phyloP scores from a whole-genome alignment of 352 stramenopile genomes.

The Lagenidium giganteum region DNA sequence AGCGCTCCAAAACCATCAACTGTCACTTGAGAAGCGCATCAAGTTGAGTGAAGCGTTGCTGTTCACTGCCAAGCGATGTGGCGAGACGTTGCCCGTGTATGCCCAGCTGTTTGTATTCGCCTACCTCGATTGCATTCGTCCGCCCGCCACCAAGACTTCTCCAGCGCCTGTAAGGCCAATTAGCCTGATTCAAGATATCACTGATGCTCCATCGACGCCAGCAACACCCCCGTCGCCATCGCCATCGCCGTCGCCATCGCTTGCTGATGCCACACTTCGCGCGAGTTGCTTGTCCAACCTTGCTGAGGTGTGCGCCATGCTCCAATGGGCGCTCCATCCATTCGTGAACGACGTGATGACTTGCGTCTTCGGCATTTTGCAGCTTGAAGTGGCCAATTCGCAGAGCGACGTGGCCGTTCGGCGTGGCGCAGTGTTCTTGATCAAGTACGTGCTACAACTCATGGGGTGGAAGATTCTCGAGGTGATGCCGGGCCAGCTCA shows the following conservation, averaged over 20 bases:
- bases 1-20: slow-evolving; percentile 30
- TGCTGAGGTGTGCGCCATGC: slow-evolving; percentile 69
- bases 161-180: slow-evolving; percentile 5
- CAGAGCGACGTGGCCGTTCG: slow-evolving; percentile 49
- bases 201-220: slow-evolving; percentile 2
- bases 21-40: slow-evolving; percentile 66
- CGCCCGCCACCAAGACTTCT: slow-evolving; percentile 9
- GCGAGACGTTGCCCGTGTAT: slow-evolving; percentile 64
- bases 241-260: too few species aligned
- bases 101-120: slow-evolving; percentile 73
- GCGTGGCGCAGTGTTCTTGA: slow-evolving; percentile 69
- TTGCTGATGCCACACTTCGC: slow-evolving; percentile 57
- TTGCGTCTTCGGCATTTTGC: slow-evolving; percentile 74
- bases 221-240: too few species aligned
- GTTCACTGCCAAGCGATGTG: slow-evolving; percentile 73
- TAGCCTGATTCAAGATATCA: slow-evolving; percentile 63
- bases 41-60: slow-evolving; percentile 82
- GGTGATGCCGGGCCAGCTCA: slow-evolving; percentile 65
- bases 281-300: slow-evolving; percentile 86
- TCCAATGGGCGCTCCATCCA: slow-evolving; percentile 68
- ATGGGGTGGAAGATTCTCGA: slow-evolving; percentile 76
- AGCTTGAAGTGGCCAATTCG: slow-evolving; percentile 51
- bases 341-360: slow-evolving; percentile 74
- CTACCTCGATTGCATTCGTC: slow-evolving; percentile 75
- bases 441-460: slow-evolving; percentile 71